Evolutionary conservation across 768 basidiomycete genomes (phyloP), one percentile per base, ranked within the genome.

Genomic region (Amyloporia xantha): DNA sequence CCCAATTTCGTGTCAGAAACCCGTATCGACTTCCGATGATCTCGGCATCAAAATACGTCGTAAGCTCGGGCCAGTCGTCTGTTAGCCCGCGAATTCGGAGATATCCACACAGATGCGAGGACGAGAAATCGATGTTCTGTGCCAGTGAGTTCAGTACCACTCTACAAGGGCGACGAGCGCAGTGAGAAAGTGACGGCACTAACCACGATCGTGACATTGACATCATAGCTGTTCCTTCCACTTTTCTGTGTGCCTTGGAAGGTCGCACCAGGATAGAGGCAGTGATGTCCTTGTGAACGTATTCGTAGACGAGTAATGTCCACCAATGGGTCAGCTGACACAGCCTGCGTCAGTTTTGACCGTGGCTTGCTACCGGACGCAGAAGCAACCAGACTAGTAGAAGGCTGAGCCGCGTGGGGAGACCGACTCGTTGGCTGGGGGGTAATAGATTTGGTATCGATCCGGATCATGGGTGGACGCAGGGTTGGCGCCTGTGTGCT

Each of bases 41-140:
- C 66, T 97, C 91, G 41, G 93, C 94, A 60, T 93, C 91, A 66
- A 97, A 97, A 62, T 92, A 96, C 2, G 94, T 97, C 4, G 93
- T 96, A 36, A 97, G 77, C 65, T 94, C 89, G 13, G 94, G 94
- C 79, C 91, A 93, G 60, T 95, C 88, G 56, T 94, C 83, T 35
- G 94, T 97, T 44, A 97, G 71, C 24, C 91, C 91, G 15, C 86
- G 84, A 63, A 98, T 98, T 51, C 87, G 83, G 35, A 98, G 82
- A 64, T 94, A 95, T 19, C 95, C 95, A 57, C 86, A 91, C 13
- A 97, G 73, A 53, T 82, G 86, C 0, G 93, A 92, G 12, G 84
- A 80, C 2, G 82, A 68, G 58, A 96, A 86, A 65, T 95, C 88
- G 59, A 96, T 91, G 55, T 95, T 90, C 91, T 93, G 25, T 35